Conservation (phyloP, 495 filamentous ascomycete species). For the Penicillium malachiteum region DNA sequence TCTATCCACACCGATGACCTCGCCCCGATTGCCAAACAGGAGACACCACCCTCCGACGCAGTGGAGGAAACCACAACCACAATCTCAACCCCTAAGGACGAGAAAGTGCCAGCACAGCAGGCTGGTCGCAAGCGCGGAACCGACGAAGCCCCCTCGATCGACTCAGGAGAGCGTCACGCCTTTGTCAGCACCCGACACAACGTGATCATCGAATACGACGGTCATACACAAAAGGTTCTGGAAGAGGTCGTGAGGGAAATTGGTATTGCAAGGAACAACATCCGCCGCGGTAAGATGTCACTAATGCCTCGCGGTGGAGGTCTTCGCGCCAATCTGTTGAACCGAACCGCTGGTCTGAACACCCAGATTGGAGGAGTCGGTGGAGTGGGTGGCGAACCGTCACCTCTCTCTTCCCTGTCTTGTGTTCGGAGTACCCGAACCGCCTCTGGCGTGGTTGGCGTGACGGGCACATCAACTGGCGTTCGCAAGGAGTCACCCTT, state of each 20-base stretch:
- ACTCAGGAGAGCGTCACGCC: constrained; percentile 39
- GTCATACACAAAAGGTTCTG: constrained; percentile 75
- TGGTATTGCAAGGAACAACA: constrained; percentile 73
- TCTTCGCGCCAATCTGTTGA: constrained; percentile 19
- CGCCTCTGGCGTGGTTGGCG: constrained; percentile 17
- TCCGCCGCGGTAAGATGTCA: constrained; percentile 70
- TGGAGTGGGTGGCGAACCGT: neutral
- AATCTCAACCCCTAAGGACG: constrained; percentile 1
- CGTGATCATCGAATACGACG: constrained; percentile 88
- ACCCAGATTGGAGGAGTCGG: constrained; percentile 1
- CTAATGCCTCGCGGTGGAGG: constrained; percentile 27
- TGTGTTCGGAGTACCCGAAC: constrained; percentile 35
- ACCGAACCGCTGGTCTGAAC: constrained; percentile 7
- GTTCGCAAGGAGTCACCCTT: constrained; percentile 43
- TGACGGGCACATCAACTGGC: constrained; percentile 10
- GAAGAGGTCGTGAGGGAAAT: constrained; percentile 79
- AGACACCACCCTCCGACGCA: constrained; percentile 16
- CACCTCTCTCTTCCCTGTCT: constrained; percentile 11
- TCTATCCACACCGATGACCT: constrained; percentile 46
- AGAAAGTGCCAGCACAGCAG: constrained; percentile 15
- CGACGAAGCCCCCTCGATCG: constrained; percentile 29
- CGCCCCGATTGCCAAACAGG: constrained; percentile 19
- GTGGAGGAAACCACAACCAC: neutral
- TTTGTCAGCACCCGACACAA: constrained; percentile 71
- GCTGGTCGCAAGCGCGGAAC: constrained; percentile 30